These are phyloP conservation scores for Fonsecaea monophora DNA, from an alignment of 2,329 filamentous ascomycete species.

Conservation along the genomic window DNA sequence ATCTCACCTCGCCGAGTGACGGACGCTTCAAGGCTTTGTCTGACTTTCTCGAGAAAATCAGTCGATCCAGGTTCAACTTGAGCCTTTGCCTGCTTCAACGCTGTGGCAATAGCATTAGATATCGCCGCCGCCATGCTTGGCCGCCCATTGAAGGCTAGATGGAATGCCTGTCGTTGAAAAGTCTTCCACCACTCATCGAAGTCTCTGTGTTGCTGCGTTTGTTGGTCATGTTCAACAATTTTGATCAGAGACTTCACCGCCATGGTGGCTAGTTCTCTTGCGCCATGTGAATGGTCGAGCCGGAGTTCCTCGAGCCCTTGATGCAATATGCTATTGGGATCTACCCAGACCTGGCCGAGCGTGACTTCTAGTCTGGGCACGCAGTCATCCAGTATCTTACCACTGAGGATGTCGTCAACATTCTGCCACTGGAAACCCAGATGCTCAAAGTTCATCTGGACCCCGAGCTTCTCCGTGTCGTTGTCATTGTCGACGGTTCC, in stretches of 20 bases:
- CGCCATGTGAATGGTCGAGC: slow-evolving; percentile 65
- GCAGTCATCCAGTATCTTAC: slow-evolving; percentile 53
- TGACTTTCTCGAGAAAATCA: slow-evolving; percentile 27
- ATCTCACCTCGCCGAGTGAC: slow-evolving; percentile 41
- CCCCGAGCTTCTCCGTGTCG: slow-evolving; percentile 54
- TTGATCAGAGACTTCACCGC: slow-evolving; percentile 60
- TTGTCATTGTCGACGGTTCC: slow-evolving; percentile 25
- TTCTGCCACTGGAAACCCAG: slow-evolving; percentile 64
- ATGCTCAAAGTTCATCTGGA: slow-evolving; percentile 69
- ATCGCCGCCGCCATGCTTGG: slow-evolving; percentile 71
- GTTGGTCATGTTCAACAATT: slow-evolving; percentile 50
- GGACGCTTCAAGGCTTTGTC: slow-evolving; percentile 37
- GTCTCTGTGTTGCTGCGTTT: slow-evolving; percentile 35
- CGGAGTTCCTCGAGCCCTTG: slow-evolving; percentile 58
- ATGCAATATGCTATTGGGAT: slow-evolving; percentile 50
- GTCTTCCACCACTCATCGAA: slow-evolving; percentile 65
- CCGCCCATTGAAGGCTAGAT: slow-evolving; percentile 69
- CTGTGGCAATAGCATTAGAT: slow-evolving; percentile 56
- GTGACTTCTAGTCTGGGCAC: slow-evolving; percentile 67
- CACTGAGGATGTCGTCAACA: slow-evolving; percentile 53
- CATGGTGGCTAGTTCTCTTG: slow-evolving; percentile 63
- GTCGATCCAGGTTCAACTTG: slow-evolving; percentile 11
- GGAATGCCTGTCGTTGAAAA: slow-evolving; percentile 60
- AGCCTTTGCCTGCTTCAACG: slow-evolving; percentile 52
- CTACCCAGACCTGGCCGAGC: slow-evolving; percentile 65